These are phyloP conservation scores for Colletotrichum tofieldiae DNA, from an alignment of 2,329 filamentous ascomycete genomes.

Conservation along the genomic window DNA sequence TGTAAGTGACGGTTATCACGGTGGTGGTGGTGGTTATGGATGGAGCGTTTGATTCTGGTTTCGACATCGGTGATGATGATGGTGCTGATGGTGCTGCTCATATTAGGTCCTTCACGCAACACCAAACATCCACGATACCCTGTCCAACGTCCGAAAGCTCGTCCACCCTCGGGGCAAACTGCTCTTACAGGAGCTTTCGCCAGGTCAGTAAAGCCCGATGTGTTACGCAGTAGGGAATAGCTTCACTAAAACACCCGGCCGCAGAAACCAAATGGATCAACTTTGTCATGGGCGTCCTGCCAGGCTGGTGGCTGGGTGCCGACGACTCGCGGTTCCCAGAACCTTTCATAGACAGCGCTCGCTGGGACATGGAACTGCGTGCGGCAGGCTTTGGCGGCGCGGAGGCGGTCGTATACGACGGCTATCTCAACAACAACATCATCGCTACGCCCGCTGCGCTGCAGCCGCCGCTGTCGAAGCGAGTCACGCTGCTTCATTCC, in stretches of 20 bases:
- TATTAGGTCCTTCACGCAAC: constrained; percentile 54
- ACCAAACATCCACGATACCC: neutral
- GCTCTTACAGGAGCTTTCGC: neutral
- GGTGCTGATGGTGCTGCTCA: too few relatives aligned
- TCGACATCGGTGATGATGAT: too few relatives aligned
- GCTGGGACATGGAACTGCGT: constrained; percentile 49
- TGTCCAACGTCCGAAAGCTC: constrained; percentile 1
- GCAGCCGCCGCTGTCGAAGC: too few relatives aligned
- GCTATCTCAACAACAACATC: too few relatives aligned
- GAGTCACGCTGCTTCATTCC: too few relatives aligned
- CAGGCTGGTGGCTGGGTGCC: constrained; percentile 55
- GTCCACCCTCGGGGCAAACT: constrained; percentile 7
- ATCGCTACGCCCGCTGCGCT: too few relatives aligned
- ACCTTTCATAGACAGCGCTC: constrained; percentile 46
- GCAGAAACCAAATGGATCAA: too few relatives aligned
- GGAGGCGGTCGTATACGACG: neutral
- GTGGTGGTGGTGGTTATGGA: too few relatives aligned
- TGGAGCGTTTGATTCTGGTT: too few relatives aligned
- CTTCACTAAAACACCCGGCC: too few relatives aligned
- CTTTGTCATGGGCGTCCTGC: constrained; percentile 44
- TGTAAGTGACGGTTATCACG: neutral
- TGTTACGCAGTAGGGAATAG: too few relatives aligned
- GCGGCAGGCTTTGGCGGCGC: constrained; percentile 48
- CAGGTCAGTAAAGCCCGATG: too few relatives aligned
- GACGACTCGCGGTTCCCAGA: constrained; percentile 47